Conservation (phyloP, 1,284 basidiomycete genomes). For the Coniophora puteana region DNA sequence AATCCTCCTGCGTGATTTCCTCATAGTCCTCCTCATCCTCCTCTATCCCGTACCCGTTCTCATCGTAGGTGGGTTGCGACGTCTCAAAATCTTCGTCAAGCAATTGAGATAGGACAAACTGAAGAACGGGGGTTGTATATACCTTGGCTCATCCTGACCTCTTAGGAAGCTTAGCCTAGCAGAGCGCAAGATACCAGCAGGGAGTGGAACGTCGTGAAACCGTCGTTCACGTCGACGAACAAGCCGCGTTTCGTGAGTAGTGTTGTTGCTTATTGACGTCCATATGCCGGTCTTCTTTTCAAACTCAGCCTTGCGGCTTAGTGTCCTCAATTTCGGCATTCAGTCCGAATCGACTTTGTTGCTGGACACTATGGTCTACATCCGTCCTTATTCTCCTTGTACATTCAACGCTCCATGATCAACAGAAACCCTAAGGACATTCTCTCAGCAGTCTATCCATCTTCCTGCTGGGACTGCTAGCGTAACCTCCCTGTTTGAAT, state of each 20-base stretch:
- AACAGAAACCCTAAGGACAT: constrained; percentile 18
- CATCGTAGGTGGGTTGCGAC: constrained; percentile 53
- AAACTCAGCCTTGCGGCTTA: constrained; percentile 11
- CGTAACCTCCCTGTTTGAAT: constrained; percentile 52
- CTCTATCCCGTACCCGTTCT: constrained; percentile 52
- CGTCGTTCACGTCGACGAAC: constrained; percentile 16
- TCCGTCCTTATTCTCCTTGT: too few species aligned
- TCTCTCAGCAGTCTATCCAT: constrained; percentile 47
- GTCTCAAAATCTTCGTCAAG: constrained; percentile 39
- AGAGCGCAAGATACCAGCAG: constrained; percentile 5
- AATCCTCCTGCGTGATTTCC: constrained; percentile 90
- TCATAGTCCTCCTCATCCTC: constrained; percentile 66
- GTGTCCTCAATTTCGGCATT: neutral
- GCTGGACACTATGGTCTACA: too few species aligned
- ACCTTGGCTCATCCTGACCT: constrained; percentile 41
- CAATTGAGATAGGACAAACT: constrained; percentile 22
- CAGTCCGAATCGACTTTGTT: too few species aligned
- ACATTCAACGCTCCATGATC: neutral
- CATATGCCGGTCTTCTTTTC: constrained; percentile 3
- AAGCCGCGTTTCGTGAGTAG: constrained; percentile 18
- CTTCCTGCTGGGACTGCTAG: constrained; percentile 48
- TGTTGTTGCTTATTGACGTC: constrained; percentile 23
- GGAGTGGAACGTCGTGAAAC: constrained; percentile 12
- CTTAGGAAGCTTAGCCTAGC: neutral
- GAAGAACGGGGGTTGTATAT: constrained; percentile 24